These are phyloP conservation scores for Albugo candida DNA, from an alignment of 352 stramenopile genomes.

Conservation along the genomic window DNA sequence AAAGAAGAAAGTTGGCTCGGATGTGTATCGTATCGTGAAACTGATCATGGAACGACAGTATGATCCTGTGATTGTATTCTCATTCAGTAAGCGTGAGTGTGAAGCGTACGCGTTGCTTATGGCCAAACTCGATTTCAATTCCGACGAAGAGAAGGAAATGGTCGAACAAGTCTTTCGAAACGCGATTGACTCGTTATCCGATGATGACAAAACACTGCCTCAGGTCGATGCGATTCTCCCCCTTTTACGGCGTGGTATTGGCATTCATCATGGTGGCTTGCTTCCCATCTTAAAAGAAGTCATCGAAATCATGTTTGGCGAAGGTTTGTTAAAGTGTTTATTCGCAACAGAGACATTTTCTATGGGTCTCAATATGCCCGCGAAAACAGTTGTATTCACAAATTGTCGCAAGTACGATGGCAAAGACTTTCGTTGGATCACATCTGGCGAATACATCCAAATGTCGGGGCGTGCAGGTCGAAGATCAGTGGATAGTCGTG, in stretches of 20 bases:
- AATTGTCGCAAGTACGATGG: conserved; percentile 93
- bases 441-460: conserved; percentile 87
- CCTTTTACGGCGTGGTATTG: conserved; percentile 94
- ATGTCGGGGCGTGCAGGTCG: conserved; percentile 95
- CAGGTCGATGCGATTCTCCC: conserved; percentile 95
- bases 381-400: conserved; percentile 98
- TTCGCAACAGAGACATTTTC: conserved; percentile 97
- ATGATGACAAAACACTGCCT: conserved; percentile 95
- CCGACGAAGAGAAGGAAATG: conserved; percentile 94
- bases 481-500: conserved; percentile 92
- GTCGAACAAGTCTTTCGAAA: conserved; percentile 94
- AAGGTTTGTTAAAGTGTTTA: conserved; percentile 96
- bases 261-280: conserved; percentile 98
- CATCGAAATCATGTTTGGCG: conserved; percentile 79
- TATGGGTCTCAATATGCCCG: conserved; percentile 99
- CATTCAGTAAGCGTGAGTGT: conserved; percentile 98
- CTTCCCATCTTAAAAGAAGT: conserved; percentile 99
- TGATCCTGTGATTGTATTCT: conserved; percentile 98
- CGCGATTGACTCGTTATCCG: conserved; percentile 91
- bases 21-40: conserved; percentile 96
- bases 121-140: conserved; percentile 93
- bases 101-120: conserved; percentile 86
- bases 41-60: conserved; percentile 94
- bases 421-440: conserved; percentile 92
- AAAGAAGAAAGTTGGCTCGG: conserved; percentile 86